Percentiles rank a stretch among this genome's conserved stretches.
Conservation (phyloP, 352 stramenopile species). For the Halophytophthora polymorphica region DNA sequence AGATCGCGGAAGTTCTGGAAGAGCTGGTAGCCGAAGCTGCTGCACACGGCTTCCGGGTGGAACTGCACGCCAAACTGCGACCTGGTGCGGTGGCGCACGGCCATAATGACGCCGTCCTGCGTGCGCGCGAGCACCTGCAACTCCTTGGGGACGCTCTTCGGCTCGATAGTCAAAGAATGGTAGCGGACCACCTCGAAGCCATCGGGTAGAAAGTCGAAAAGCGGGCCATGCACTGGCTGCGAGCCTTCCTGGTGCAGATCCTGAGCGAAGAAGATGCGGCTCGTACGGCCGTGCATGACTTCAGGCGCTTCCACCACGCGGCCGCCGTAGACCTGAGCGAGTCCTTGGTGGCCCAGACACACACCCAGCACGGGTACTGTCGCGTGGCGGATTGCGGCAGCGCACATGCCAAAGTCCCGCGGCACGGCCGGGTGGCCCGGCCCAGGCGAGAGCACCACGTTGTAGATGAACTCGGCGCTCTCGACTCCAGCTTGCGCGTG, state of each 20-base stretch:
- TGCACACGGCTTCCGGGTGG: slow-evolving; percentile 96
- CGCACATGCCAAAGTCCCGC: slow-evolving; percentile 88
- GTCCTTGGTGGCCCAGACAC: slow-evolving; percentile 97
- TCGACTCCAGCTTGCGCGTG: slow-evolving; percentile 15
- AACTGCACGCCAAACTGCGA: slow-evolving; percentile 96
- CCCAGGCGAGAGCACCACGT: slow-evolving; percentile 90
- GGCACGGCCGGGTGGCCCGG: slow-evolving; percentile 80
- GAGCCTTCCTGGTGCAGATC: slow-evolving; percentile 12
- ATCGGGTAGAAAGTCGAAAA: slow-evolving; percentile 64
- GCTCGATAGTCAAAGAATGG: slow-evolving; percentile 92
- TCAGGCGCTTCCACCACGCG: slow-evolving; percentile 75
- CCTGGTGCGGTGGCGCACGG: slow-evolving; percentile 73
- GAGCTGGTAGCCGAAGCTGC: slow-evolving; percentile 74
- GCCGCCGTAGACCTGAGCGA: slow-evolving; percentile 88
- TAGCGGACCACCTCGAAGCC: slow-evolving; percentile 94
- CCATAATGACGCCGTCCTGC: slow-evolving; percentile 87
- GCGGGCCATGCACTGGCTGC: too few species aligned
- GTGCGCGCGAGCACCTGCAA: slow-evolving; percentile 67
- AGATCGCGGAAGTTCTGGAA: slow-evolving; percentile 89
- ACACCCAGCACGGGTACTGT: slow-evolving; percentile 92
- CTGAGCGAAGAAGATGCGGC: slow-evolving; percentile 45
- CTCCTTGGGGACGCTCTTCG: slow-evolving; percentile 29
- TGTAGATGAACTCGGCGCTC: slow-evolving; percentile 40
- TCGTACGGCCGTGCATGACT: slow-evolving; percentile 94
- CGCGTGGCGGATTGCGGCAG: slow-evolving; percentile 57